These are phyloP conservation scores for Ambrosiella cleistominuta DNA, from an alignment of 2,329 filamentous ascomycete species.

Conservation along the genomic window DNA sequence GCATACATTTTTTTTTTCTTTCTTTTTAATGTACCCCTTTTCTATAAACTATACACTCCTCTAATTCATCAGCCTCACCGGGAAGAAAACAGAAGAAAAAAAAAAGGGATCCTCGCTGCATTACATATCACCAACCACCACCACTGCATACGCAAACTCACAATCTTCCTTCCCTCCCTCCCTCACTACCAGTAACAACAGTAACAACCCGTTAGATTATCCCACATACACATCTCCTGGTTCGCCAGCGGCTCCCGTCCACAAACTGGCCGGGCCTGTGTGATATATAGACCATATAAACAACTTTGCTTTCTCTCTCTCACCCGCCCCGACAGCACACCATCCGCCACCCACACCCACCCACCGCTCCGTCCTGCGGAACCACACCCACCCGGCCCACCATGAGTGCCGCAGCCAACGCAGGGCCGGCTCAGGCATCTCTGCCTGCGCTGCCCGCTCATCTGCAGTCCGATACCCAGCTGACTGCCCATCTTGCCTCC, in stretches of 20 bases:
- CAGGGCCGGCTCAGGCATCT: slow-evolving; percentile 41
- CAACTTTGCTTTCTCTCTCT: too few species aligned
- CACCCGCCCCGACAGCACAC: background rate
- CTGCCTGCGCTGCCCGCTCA: slow-evolving; percentile 76
- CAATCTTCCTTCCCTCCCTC: too few species aligned
- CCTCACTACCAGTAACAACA: too few species aligned
- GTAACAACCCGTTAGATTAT: too few species aligned
- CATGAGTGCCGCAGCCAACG: slow-evolving; percentile 41
- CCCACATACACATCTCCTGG: too few species aligned
- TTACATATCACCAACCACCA: background rate
- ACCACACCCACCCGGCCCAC: slow-evolving; percentile 17
- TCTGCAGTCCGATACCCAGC: slow-evolving; percentile 58
- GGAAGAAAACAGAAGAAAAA: background rate
- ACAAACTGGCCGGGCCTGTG: too few species aligned
- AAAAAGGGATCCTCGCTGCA: background rate
- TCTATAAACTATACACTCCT: background rate
- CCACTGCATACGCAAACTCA: background rate
- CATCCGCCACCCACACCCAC: background rate
- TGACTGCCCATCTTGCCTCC: slow-evolving; percentile 67
- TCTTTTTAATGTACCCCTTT: background rate
- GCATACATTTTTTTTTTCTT: background rate
- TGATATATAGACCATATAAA: too few species aligned
- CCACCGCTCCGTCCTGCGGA: background rate
- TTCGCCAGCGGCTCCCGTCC: too few species aligned
- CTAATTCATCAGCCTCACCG: background rate